These are phyloP conservation scores for Lecanicillium sp. DNA, from an alignment of 2,329 filamentous ascomycete species.

Conservation along the genomic window DNA sequence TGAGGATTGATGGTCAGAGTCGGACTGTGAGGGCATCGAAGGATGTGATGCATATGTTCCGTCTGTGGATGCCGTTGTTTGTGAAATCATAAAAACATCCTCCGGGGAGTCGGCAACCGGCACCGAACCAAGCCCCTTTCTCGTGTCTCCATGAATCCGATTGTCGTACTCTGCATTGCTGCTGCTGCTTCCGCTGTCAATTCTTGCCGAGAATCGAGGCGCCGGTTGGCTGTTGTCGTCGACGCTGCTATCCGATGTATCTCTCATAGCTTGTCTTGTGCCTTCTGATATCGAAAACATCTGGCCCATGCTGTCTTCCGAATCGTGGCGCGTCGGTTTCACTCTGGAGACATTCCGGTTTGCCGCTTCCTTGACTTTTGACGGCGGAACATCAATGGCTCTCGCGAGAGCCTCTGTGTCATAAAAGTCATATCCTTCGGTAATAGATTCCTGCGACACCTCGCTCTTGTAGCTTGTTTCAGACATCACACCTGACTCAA, in stretches of 20 bases:
- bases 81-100: constrained; percentile 36
- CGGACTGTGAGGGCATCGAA: constrained; percentile 21
- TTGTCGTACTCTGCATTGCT: constrained; percentile 3
- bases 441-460: constrained; percentile 39
- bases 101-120: constrained; percentile 23
- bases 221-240: constrained; percentile 13
- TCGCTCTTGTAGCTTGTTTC: constrained; percentile 42
- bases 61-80: constrained; percentile 33
- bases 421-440: constrained; percentile 60
- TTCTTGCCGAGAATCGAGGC: constrained; percentile 12
- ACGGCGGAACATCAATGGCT: constrained; percentile 44
- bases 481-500: constrained; percentile 44
- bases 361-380: constrained; percentile 27
- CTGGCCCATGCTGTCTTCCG: constrained; percentile 49
- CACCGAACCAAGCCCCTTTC: not conserved
- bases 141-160: constrained; percentile 5
- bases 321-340: constrained; percentile 40
- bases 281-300: constrained; percentile 52
- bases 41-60: constrained; percentile 23
- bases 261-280: constrained; percentile 19
- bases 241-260: constrained; percentile 10
- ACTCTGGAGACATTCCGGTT: constrained; percentile 8
- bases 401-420: constrained; percentile 46
- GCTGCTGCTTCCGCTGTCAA: constrained; percentile 7
- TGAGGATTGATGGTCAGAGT: constrained; percentile 13